Base-by-base conservation (phyloP, 495 filamentous ascomycete species). In the Lepraria neglecta region DNA sequence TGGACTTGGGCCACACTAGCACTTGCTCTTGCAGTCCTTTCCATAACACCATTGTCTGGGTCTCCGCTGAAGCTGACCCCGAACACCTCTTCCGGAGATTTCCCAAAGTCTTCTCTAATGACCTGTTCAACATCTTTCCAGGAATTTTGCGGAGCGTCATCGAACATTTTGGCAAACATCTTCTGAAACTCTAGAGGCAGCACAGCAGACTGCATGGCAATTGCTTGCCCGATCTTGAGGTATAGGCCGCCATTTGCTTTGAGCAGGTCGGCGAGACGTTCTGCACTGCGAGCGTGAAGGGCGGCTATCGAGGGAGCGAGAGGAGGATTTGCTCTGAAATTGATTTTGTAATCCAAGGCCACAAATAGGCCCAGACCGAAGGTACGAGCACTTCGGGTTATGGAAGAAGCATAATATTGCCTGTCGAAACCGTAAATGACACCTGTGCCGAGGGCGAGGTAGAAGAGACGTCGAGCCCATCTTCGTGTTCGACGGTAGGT, bases 1-100 rank as follows among this genome's bases (percentile, higher is more conserved):
- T 98, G 94, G 0, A 98, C 94, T 75, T 98, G 94, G 14, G 94
- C 94, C 0, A 98, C 91, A 68, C 87, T 91, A 7, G 94, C 94
- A 61, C 87, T 91, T 0, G 94, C 94, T 59, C 90, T 78, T 3
- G 94, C 92, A 58, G 77, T 86, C 33, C 87, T 80, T 76, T 97
- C 92, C 89, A 97, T 95, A 28, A 92, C 74, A 1, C 91, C 91
- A 65, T 81, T 83, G n/a, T 77, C 72, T 27, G 77, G 73, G 38
- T 86, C 82, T 5, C 86, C 83, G 0, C 72, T 75, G 68, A 95
- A 95, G 58, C 86, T 89, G 17, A 95, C 84, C 0, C 90, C 91
- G 72, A 96, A 95, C 1, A 94, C 88, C 64, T 96, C 91, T 73
- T 95, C 91, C 5, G 85, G 80, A 27, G 83, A 84, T 69, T 80